phyloP scores from a whole-genome alignment of 1,139 yeast genomes.

The Meyerozyma carpophila region DNA sequence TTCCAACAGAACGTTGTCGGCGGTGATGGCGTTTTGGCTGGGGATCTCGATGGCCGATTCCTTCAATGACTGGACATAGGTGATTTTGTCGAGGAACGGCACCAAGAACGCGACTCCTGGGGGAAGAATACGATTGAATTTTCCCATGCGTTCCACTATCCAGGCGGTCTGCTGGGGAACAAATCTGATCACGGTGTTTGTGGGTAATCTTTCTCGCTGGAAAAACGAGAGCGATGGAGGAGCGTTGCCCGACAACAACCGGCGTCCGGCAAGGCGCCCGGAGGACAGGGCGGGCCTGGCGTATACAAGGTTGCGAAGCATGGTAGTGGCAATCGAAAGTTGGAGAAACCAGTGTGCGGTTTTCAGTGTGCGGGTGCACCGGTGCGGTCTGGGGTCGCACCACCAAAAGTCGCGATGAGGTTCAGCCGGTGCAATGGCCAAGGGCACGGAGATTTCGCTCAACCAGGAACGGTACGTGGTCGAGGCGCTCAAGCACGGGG shows the following conservation, averaged over 20 bases:
- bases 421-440: slow-evolving; percentile 36
- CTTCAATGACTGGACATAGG: slow-evolving; percentile 76
- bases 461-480: slow-evolving; percentile 61
- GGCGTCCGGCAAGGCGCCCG: not conserved
- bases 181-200: slow-evolving; percentile 69
- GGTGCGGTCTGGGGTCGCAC: not conserved
- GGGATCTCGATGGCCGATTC: slow-evolving; percentile 84
- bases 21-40: slow-evolving; percentile 77
- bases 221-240: slow-evolving; percentile 33
- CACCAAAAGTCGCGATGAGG: not conserved
- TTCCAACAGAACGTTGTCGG: slow-evolving; percentile 80
- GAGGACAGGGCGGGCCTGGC: not conserved
- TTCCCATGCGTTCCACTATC: slow-evolving; percentile 91
- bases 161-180: slow-evolving; percentile 92
- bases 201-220: slow-evolving; percentile 62
- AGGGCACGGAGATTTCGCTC: slow-evolving; percentile 55
- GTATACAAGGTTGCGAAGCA: not conserved
- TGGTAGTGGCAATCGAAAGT: not conserved
- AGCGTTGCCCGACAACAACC: not conserved
- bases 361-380: not conserved
- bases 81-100: slow-evolving; percentile 70
- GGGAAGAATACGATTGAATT: slow-evolving; percentile 64
- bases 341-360: not conserved
- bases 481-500: slow-evolving; percentile 55
- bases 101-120: slow-evolving; percentile 75